Conservation (phyloP, 345 rosid genomes). For the Rubroshorea leprosula region DNA sequence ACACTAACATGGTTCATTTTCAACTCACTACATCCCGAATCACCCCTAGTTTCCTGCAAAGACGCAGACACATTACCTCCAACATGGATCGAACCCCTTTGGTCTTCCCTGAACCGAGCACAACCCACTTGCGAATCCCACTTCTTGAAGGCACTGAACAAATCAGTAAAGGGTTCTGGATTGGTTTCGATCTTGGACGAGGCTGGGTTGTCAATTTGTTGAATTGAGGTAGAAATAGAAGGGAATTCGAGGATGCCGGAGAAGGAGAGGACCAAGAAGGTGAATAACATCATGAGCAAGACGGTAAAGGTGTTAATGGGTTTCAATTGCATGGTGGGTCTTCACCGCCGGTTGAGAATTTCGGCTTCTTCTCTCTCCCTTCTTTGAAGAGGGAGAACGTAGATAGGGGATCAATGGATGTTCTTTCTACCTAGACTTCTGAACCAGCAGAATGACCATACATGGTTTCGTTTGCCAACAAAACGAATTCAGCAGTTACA, state of each 20-base stretch:
- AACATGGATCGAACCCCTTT: slow-evolving; percentile 23
- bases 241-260: slow-evolving; percentile 77
- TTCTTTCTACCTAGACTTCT: too few relatives aligned
- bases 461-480: too few relatives aligned
- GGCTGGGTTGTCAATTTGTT: neutral
- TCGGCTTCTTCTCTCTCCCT: neutral
- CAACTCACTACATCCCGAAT: slow-evolving; percentile 41
- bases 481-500: too few relatives aligned
- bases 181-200: slow-evolving; percentile 5
- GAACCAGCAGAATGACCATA: too few relatives aligned
- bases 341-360: neutral
- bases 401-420: neutral
- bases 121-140: slow-evolving; percentile 93
- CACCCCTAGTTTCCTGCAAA: slow-evolving; percentile 40
- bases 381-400: slow-evolving; percentile 8
- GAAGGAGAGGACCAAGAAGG: slow-evolving; percentile 64
- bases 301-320: slow-evolving; percentile 43
- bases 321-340: slow-evolving; percentile 49
- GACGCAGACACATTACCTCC: slow-evolving; percentile 46
- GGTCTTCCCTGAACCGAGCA: slow-evolving; percentile 45
- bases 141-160: slow-evolving; percentile 43
- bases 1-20: slow-evolving; percentile 62
- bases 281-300: slow-evolving; percentile 54
- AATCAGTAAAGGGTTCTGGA: slow-evolving; percentile 54
- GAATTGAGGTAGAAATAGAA: slow-evolving; percentile 35